A percentile compares a stretch with the other conserved stretches of the same genome.
Conservation (phyloP, 768 basidiomycete species). For the Termitomyces sp. region DNA sequence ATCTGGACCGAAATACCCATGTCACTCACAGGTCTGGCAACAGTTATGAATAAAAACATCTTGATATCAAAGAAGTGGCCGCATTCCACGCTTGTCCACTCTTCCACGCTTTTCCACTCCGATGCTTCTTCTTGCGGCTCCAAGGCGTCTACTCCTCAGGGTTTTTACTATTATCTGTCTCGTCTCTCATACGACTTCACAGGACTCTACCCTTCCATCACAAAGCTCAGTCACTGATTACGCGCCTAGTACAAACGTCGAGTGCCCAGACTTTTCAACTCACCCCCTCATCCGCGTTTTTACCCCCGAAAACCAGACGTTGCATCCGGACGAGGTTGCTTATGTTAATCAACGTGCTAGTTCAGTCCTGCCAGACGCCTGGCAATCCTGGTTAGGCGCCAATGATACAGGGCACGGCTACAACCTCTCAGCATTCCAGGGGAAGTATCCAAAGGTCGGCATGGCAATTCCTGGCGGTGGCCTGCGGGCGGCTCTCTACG, state of each 20-base stretch:
- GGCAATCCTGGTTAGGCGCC: constrained; percentile 55
- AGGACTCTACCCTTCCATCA: constrained; percentile 11
- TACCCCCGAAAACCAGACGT: constrained; percentile 41
- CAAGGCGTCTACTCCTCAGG: neutral
- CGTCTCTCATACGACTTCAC: constrained; percentile 7
- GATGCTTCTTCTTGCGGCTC: neutral
- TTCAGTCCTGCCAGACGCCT: constrained; percentile 38
- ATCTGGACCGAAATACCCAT: neutral
- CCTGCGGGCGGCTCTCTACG: constrained; percentile 60
- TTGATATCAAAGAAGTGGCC: neutral
- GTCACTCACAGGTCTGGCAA: neutral
- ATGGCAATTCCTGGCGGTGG: constrained; percentile 71
- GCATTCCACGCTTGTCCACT: neutral
- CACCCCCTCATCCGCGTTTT: constrained; percentile 46
- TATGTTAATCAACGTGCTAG: constrained; percentile 42
- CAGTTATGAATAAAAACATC: neutral
- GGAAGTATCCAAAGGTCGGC: constrained; percentile 45
- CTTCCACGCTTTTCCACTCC: neutral
- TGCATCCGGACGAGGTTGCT: constrained; percentile 41
- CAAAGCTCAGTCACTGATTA: constrained; percentile 39
- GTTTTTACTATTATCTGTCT: constrained; percentile 9
- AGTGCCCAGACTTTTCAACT: constrained; percentile 46
- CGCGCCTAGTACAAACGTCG: constrained; percentile 40
- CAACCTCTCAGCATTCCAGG: constrained; percentile 34
- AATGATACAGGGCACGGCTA: constrained; percentile 50